Evolutionary conservation across 305 asterid genomes (phyloP), one percentile per base, ranked within the genome.

Genomic region (Petunia hybrid): DNA sequence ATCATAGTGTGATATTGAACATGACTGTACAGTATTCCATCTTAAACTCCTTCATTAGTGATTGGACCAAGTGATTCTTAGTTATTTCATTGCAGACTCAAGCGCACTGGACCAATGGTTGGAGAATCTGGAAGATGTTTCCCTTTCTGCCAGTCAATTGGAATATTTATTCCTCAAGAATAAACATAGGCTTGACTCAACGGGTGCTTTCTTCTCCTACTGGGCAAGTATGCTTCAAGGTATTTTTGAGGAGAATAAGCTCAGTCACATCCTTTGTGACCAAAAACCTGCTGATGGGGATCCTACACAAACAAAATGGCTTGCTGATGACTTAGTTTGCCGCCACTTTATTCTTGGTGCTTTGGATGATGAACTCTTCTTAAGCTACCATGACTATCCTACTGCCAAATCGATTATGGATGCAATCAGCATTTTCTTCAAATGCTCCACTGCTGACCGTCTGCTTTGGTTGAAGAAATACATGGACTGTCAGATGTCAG

Each of bases 371-470:
- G 84, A 65, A 35, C 42, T 76, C 81, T 76, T 76, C 22, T 70
- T 76, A 38, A 65, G 53, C 69, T 77, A 76, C 71, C 55, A 57
- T 31, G 81, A 42, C 36, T 75, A 76, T 5, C 81, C 84, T n/a
- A 55, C 81, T 55, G 81, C 85, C 36, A 77, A 77, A 42, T 59
- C 73, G 41, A 62, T 82, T 4, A 65, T 82, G 81, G 81, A 77
- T 43, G 85, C 78, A 73, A 31, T 81, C 22, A 68, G 63, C 39
- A 57, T 39, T 36, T 81, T 22, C 59, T 81, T 81, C 73, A 36
- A 31, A 63, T 53, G 39, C 46, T 8, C 78, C 36, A 55, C 81
- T 36, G 80, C 84, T 77, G 51, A 4, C 0, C 36, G 73, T 10
- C 35, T 67, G 74, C 48, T 67, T 59, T 4, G 1, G 82, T 48